phyloP scores from a whole-genome alignment of 2,329 filamentous ascomycete species.

The Neurospora sp. region DNA sequence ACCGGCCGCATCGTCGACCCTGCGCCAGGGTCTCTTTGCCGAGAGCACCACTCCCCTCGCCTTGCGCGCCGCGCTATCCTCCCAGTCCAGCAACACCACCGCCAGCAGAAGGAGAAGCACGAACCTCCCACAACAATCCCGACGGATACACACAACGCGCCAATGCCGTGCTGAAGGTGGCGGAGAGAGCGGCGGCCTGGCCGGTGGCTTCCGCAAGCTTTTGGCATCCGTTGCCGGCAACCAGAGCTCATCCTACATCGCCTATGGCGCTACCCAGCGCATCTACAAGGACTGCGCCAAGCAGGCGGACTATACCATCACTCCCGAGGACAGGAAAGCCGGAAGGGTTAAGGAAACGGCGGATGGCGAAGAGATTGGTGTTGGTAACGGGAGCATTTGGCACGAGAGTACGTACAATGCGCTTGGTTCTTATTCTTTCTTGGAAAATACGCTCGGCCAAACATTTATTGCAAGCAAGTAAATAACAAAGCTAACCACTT shows the following conservation, averaged over 20 bases:
- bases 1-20: constrained; percentile 7
- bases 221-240: neutral
- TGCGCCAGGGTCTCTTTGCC: neutral
- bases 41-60: neutral
- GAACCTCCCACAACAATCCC: constrained; percentile 1
- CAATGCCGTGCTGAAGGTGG: constrained; percentile 1
- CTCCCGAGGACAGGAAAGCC: constrained; percentile 54
- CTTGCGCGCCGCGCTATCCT: neutral
- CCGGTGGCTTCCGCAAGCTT: neutral
- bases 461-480: neutral
- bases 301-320: constrained; percentile 68
- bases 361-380: constrained; percentile 74
- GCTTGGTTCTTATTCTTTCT: neutral
- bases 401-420: constrained; percentile 54
- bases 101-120: neutral
- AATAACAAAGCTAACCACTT: constrained; percentile 2
- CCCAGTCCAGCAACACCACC: neutral
- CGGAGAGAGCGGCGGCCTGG: constrained; percentile 2
- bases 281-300: constrained; percentile 66
- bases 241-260: constrained; percentile 47
- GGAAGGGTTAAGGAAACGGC: constrained; percentile 59
- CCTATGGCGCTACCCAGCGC: constrained; percentile 67
- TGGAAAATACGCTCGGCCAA: neutral
- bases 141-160: neutral
- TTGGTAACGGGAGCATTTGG: constrained; percentile 62